These are phyloP conservation scores for Beverwykella pulmonaria DNA, from an alignment of 495 filamentous ascomycete species.

Conservation along the genomic window DNA sequence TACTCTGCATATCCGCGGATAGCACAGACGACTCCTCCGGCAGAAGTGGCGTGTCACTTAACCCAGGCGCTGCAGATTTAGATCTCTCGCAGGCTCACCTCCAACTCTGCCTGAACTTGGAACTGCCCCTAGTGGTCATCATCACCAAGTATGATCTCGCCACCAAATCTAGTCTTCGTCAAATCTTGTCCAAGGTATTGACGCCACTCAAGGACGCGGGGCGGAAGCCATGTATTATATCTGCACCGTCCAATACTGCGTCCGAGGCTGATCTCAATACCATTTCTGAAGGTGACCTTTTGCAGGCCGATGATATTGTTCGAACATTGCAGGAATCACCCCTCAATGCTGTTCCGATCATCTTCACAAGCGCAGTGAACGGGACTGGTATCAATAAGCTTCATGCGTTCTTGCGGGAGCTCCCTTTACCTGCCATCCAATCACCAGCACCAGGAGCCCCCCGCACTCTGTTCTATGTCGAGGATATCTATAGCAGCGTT, in stretches of 20 bases:
- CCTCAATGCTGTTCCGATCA: constrained; percentile 69
- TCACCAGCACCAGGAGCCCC: constrained; percentile 16
- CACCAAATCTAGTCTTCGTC: constrained; percentile 65
- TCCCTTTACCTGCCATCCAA: constrained; percentile 68
- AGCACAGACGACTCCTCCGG: constrained; percentile 58
- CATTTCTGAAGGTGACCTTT: constrained; percentile 32
- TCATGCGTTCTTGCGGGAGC: constrained; percentile 75
- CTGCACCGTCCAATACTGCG: constrained; percentile 41
- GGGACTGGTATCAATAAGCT: constrained; percentile 79
- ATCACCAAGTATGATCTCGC: constrained; percentile 93
- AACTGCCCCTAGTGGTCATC: constrained; percentile 72
- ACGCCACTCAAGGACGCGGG: constrained; percentile 74
- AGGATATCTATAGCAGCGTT: constrained; percentile 65
- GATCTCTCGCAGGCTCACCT: constrained; percentile 79
- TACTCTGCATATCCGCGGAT: constrained; percentile 85
- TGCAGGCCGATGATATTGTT: constrained; percentile 25
- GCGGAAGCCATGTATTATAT: constrained; percentile 71
- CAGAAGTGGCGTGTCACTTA: constrained; percentile 46
- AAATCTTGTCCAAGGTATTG: constrained; percentile 71
- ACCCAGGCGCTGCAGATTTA: constrained; percentile 58
- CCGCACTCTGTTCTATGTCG: constrained; percentile 72
- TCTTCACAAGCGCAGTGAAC: constrained; percentile 84
- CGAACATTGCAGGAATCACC: constrained; percentile 32
- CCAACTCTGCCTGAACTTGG: constrained; percentile 80
- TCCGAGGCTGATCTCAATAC: constrained; percentile 36